Conservation (phyloP, 1,139 yeast species). For the Scheffersomyces insectosa region DNA sequence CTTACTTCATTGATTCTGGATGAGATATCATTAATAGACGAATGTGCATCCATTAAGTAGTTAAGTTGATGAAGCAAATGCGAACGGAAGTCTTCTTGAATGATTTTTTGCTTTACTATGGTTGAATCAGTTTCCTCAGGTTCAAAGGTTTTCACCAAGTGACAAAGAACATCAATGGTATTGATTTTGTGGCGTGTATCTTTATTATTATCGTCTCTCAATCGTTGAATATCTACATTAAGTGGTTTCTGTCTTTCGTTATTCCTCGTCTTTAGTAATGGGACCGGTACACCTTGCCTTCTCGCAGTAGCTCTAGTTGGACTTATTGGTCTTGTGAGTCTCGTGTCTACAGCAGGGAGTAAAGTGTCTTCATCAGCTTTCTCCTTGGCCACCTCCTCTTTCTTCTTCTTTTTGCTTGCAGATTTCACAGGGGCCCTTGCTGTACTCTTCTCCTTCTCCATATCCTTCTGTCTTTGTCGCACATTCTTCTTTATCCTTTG, state of each 20-base stretch:
- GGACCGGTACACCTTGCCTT: slow-evolving; percentile 9
- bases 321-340: not conserved
- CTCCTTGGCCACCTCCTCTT: not conserved
- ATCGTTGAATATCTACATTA: slow-evolving; percentile 29
- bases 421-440: not conserved
- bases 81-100: slow-evolving; percentile 33
- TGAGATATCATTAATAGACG: slow-evolving; percentile 42
- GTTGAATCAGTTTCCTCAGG: slow-evolving; percentile 18
- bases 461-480: slow-evolving; percentile 4
- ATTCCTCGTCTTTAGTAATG: slow-evolving; percentile 20
- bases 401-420: not conserved
- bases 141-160: slow-evolving; percentile 29
- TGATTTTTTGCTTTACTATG: slow-evolving; percentile 12
- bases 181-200: slow-evolving; percentile 30
- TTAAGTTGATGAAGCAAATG: slow-evolving; percentile 32
- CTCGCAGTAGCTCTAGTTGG: not conserved
- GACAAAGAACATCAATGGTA: slow-evolving; percentile 40
- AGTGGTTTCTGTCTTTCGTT: slow-evolving; percentile 30
- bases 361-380: slow-evolving; percentile 1
- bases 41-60: slow-evolving; percentile 36
- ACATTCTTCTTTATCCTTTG: slow-evolving; percentile 7
- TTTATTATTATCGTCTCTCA: slow-evolving; percentile 20
- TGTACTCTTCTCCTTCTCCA: slow-evolving; percentile 7
- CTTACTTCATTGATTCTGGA: slow-evolving; percentile 39
- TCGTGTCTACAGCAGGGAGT: not conserved